phyloP scores from a whole-genome alignment of 345 rosid genomes.

The Euphorbia tirucalli region DNA sequence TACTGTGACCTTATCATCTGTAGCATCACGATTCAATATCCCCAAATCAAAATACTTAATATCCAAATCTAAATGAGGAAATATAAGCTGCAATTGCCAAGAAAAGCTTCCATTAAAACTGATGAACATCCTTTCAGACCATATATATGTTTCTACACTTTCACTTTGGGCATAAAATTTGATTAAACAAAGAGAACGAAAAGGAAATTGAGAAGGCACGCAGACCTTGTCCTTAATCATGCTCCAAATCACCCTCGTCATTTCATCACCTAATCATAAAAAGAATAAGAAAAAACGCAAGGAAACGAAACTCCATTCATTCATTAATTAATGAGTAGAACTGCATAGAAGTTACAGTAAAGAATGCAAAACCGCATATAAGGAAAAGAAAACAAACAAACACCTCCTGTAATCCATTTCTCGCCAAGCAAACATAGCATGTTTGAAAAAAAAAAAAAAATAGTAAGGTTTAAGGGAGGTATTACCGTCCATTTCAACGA shows the following conservation, averaged over 20 bases:
- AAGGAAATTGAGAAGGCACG: not conserved
- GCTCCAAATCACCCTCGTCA: slow-evolving; percentile 88
- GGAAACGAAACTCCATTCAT: not conserved
- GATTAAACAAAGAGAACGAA: not conserved
- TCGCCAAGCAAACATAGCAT: not conserved
- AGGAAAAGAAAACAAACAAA: not conserved
- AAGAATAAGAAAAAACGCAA: not conserved
- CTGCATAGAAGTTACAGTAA: not conserved
- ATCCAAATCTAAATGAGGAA: slow-evolving; percentile 80
- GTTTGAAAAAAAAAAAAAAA: not conserved
- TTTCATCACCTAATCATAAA: slow-evolving; percentile 76
- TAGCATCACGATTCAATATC: slow-evolving; percentile 81
- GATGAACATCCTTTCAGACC: not conserved
- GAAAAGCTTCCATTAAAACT: slow-evolving; percentile 17
- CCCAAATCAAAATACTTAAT: slow-evolving; percentile 91
- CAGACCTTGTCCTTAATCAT: slow-evolving; percentile 82
- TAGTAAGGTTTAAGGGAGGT: slow-evolving; percentile 30
- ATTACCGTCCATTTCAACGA: slow-evolving; percentile 50
- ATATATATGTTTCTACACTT: not conserved
- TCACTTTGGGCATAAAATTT: not conserved
- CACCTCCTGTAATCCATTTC: not conserved
- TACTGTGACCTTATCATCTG: slow-evolving; percentile 74
- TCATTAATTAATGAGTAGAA: not conserved
- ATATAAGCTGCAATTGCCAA: slow-evolving; percentile 64
- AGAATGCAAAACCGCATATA: not conserved